Conservation (phyloP, 441 rosid genomes). For the Euphorbia schlechtendalii region DNA sequence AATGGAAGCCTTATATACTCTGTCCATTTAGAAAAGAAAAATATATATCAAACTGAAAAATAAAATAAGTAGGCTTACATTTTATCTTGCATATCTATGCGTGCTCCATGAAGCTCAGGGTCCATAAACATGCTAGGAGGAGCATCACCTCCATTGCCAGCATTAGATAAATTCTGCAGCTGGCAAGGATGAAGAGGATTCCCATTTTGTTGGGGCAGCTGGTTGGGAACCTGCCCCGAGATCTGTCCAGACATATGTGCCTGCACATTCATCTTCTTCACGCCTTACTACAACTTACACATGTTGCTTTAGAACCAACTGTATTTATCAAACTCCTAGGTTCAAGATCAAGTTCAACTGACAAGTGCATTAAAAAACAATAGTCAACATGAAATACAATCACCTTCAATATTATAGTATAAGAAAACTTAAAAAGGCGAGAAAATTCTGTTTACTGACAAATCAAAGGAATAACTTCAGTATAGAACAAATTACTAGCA, state of each 20-base stretch:
- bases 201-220: slow-evolving; percentile 78
- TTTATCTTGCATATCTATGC: slow-evolving; percentile 41
- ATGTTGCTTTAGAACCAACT: slow-evolving; percentile 14
- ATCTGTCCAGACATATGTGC: slow-evolving; percentile 77
- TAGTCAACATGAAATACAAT: not conserved
- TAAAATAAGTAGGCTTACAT: slow-evolving; percentile 44
- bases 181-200: slow-evolving; percentile 45
- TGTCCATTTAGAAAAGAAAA: not conserved
- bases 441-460: not conserved
- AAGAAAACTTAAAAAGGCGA: too few relatives aligned
- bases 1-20: not conserved
- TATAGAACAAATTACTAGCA: not conserved
- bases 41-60: not conserved
- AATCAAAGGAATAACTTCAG: not conserved
- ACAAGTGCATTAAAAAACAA: not conserved
- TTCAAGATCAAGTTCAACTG: not conserved
- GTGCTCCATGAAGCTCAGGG: slow-evolving; percentile 43
- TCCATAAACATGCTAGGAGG: slow-evolving; percentile 23
- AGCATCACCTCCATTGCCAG: slow-evolving; percentile 23
- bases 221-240: slow-evolving; percentile 74
- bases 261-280: slow-evolving; percentile 59
- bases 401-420: slow-evolving; percentile 7
- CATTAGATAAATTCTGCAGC: slow-evolving; percentile 59
- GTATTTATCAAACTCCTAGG: slow-evolving; percentile 2
- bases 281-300: slow-evolving; percentile 9